Conservation (phyloP, 345 rosid genomes). For the Moringa oleifera region DNA sequence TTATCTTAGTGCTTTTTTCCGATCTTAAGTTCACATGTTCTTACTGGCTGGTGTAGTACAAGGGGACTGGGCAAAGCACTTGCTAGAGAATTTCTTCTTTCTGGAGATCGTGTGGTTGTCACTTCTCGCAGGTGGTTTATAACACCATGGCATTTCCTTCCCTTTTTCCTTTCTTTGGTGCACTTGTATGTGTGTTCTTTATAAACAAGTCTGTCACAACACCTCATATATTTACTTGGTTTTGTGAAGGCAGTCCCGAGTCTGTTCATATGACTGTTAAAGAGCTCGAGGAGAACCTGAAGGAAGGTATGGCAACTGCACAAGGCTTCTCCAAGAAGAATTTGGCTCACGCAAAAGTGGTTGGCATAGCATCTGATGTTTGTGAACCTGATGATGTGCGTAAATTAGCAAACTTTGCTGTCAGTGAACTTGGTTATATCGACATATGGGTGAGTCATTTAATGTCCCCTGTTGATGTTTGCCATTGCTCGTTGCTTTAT, state of each 20-base stretch:
- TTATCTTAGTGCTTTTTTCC: not conserved
- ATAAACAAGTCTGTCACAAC: slow-evolving; percentile 12
- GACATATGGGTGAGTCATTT: slow-evolving; percentile 73
- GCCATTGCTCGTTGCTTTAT: slow-evolving; percentile 4
- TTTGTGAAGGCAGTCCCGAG: slow-evolving; percentile 48
- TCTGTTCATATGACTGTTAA: slow-evolving; percentile 67
- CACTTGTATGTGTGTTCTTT: not conserved
- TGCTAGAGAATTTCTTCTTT: slow-evolving; percentile 91
- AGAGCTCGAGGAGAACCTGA: slow-evolving; percentile 79
- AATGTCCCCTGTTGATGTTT: not conserved
- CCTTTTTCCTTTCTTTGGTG: not conserved
- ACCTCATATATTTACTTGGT: slow-evolving; percentile 8
- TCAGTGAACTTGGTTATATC: slow-evolving; percentile 66
- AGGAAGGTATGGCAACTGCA: slow-evolving; percentile 49
- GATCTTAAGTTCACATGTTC: slow-evolving; percentile 13
- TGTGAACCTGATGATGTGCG: slow-evolving; percentile 62
- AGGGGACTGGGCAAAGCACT: slow-evolving; percentile 97
- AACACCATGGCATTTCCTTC: not conserved
- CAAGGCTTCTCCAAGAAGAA: slow-evolving; percentile 39
- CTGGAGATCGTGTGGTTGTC: slow-evolving; percentile 81
- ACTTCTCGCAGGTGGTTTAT: slow-evolving; percentile 76
- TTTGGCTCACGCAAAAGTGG: slow-evolving; percentile 61
- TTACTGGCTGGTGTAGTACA: slow-evolving; percentile 48
- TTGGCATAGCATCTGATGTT: slow-evolving; percentile 86
- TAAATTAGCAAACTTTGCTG: slow-evolving; percentile 69